These are phyloP conservation scores for Dactylellina parvicollis DNA, from an alignment of 2,329 filamentous ascomycete species.

Conservation along the genomic window DNA sequence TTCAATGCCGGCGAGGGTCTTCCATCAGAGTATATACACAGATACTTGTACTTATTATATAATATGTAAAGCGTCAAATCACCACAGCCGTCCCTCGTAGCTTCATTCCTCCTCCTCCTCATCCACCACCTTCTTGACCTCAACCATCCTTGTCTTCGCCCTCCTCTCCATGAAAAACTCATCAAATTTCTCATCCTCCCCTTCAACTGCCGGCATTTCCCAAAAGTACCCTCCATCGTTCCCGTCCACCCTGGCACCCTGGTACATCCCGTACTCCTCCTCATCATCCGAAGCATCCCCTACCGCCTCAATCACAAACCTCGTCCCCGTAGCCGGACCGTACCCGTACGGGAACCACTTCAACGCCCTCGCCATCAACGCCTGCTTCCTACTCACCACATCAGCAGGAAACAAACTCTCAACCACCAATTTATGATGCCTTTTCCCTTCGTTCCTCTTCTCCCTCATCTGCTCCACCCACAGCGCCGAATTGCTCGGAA, in stretches of 20 bases:
- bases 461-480: slow-evolving; percentile 51
- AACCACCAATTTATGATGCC: neutral
- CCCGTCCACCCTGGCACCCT: slow-evolving; percentile 59
- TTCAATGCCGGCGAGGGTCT: too few species aligned
- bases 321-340: slow-evolving; percentile 62
- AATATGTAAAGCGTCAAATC: slow-evolving; percentile 46
- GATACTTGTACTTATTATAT: slow-evolving; percentile 44
- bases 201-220: slow-evolving; percentile 37
- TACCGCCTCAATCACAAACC: slow-evolving; percentile 65
- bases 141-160: slow-evolving; percentile 21
- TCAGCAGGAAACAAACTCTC: slow-evolving; percentile 60
- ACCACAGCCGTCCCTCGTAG: neutral
- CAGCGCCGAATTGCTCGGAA: slow-evolving; percentile 54
- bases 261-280: slow-evolving; percentile 63
- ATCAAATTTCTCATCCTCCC: slow-evolving; percentile 36
- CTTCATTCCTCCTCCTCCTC: slow-evolving; percentile 10
- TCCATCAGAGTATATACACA: slow-evolving; percentile 32
- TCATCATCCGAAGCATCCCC: slow-evolving; percentile 63
- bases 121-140: neutral
- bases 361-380: slow-evolving; percentile 61
- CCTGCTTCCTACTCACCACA: slow-evolving; percentile 60
- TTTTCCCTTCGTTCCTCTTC: slow-evolving; percentile 11
- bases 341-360: slow-evolving; percentile 66
- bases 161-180: slow-evolving; percentile 48
- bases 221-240: slow-evolving; percentile 47